Percentiles rank a stretch among this genome's conserved stretches.
These are phyloP conservation scores for Boletus rubroflammeus DNA, from an alignment of 768 basidiomycete species.

Conservation along the genomic window DNA sequence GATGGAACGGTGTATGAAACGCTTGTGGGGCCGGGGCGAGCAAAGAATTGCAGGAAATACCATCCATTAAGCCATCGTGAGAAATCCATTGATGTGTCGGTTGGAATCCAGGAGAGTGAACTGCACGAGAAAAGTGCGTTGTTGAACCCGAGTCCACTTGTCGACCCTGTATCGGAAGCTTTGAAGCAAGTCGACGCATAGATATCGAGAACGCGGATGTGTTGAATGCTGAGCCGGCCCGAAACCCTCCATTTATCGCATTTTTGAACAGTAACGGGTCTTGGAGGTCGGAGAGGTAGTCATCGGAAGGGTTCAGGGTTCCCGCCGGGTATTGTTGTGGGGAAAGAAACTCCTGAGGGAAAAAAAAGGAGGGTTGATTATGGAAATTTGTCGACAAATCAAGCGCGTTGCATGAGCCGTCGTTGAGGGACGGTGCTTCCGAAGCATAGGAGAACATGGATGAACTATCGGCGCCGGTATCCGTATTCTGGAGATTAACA, in stretches of 20 bases:
- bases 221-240: conserved; percentile 8
- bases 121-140: conserved; percentile 6
- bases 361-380: neutral
- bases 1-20: conserved; percentile 25
- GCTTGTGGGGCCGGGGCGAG: conserved; percentile 29
- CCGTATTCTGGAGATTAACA: conserved; percentile 5
- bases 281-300: conserved; percentile 14
- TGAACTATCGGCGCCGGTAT: neutral
- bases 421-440: conserved; percentile 3
- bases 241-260: conserved; percentile 7
- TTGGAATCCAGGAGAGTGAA: conserved; percentile 15
- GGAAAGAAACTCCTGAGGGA: conserved; percentile 8
- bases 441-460: conserved; percentile 5
- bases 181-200: conserved; percentile 31
- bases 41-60: conserved; percentile 6
- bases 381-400: conserved; percentile 8
- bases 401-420: neutral
- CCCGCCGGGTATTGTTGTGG: conserved; percentile 6
- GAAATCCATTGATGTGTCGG: conserved; percentile 13
- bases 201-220: conserved; percentile 28
- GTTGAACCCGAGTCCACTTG: conserved; percentile 20
- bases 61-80: conserved; percentile 9
- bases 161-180: conserved; percentile 23
- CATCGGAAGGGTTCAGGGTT: conserved; percentile 1
- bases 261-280: conserved; percentile 15